Conservation (phyloP, 805 yeast genomes). For the Myxozyma lipomycoides region DNA sequence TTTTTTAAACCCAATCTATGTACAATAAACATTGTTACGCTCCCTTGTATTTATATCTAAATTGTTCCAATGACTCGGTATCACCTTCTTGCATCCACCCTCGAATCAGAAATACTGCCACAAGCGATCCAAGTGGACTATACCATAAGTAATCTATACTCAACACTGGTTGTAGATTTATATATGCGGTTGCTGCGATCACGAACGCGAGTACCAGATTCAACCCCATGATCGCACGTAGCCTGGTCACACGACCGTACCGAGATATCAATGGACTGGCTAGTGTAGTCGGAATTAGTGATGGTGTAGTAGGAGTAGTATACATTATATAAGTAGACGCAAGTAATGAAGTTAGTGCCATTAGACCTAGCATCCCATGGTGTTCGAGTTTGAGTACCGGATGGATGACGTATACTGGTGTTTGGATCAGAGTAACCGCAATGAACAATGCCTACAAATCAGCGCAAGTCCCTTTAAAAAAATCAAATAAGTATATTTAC, state of each 20-base stretch:
- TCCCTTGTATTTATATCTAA: slow-evolving; percentile 27
- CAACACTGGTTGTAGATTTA: slow-evolving; percentile 13
- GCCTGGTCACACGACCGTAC: neutral
- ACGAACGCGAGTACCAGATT: slow-evolving; percentile 6
- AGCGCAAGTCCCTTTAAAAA: too few species aligned
- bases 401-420: slow-evolving; percentile 20
- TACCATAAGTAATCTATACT: slow-evolving; percentile 26
- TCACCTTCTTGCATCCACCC: slow-evolving; percentile 28
- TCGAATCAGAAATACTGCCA: slow-evolving; percentile 11
- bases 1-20: neutral
- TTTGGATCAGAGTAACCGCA: slow-evolving; percentile 17
- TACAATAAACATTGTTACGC: slow-evolving; percentile 5
- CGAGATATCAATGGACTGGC: neutral
- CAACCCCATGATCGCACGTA: slow-evolving; percentile 6
- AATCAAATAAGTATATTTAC: slow-evolving; percentile 8
- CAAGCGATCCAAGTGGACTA: slow-evolving; percentile 13
- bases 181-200: slow-evolving; percentile 14
- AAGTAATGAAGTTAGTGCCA: slow-evolving; percentile 15
- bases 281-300: slow-evolving; percentile 4
- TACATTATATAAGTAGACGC: slow-evolving; percentile 16
- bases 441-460: slow-evolving; percentile 4
- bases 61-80: slow-evolving; percentile 19
- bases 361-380: slow-evolving; percentile 5
- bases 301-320: slow-evolving; percentile 13
- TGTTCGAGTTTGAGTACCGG: slow-evolving; percentile 18